A percentile compares a stretch with the other conserved stretches of the same genome.
phyloP scores from a whole-genome alignment of 805 yeast genomes.

The Lachancea nothofagi region DNA sequence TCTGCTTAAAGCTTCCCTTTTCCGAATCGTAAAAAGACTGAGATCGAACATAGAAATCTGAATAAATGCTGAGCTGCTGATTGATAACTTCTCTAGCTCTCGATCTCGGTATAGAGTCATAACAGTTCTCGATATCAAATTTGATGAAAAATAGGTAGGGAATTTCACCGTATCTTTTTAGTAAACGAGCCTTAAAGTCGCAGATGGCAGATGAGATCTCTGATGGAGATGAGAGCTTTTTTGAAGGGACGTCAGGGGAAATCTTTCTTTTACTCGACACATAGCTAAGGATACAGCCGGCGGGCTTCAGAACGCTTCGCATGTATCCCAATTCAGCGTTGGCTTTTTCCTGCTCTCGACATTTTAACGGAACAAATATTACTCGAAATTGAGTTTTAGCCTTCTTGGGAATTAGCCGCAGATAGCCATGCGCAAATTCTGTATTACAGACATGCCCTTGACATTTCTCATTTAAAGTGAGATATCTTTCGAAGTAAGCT shows the following conservation, averaged over 20 bases:
- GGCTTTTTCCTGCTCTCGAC: slow-evolving; percentile 31
- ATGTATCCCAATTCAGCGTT: slow-evolving; percentile 34
- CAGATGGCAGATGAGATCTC: slow-evolving; percentile 41
- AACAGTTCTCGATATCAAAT: slow-evolving; percentile 74
- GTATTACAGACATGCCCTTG: slow-evolving; percentile 21
- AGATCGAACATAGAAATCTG: slow-evolving; percentile 29
- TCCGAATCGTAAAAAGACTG: slow-evolving; percentile 20
- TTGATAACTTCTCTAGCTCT: slow-evolving; percentile 36
- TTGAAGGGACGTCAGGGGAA: slow-evolving; percentile 18
- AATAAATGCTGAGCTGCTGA: slow-evolving; percentile 13
- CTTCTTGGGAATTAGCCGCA: slow-evolving; percentile 56
- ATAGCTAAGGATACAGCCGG: slow-evolving; percentile 34
- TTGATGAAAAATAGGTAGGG: slow-evolving; percentile 50
- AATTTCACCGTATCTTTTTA: slow-evolving; percentile 14
- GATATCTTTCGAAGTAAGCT: slow-evolving; percentile 37
- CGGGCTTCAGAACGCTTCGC: slow-evolving; percentile 40
- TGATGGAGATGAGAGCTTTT: slow-evolving; percentile 38
- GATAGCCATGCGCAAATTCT: slow-evolving; percentile 34
- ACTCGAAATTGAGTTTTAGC: slow-evolving; percentile 48
- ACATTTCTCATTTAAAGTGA: slow-evolving; percentile 24
- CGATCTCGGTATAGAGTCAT: slow-evolving; percentile 58
- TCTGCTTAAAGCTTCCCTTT: slow-evolving; percentile 11
- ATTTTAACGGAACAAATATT: slow-evolving; percentile 49
- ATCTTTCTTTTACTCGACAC: slow-evolving; percentile 26
- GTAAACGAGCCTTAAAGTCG: slow-evolving; percentile 33